Base-by-base conservation (phyloP, 1,139 yeast genomes). In the Scheffersomyces quercinus region DNA sequence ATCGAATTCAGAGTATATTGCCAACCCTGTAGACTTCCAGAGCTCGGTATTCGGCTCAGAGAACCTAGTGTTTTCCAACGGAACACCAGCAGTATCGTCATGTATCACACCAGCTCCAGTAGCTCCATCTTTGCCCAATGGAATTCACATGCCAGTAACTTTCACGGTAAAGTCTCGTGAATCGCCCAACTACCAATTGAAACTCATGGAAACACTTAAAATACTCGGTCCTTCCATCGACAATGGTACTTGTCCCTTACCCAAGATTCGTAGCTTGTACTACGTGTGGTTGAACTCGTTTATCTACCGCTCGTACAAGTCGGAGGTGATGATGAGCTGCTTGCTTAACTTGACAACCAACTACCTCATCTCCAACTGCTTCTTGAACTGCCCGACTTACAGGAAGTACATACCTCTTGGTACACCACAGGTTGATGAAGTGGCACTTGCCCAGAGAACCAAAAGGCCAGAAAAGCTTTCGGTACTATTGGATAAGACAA, bases 271-370 rank as follows among this genome's bases (percentile, higher is more conserved):
- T 32, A 49, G 50, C 26, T 55, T 73, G 28, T 73, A 70, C 50
- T 56, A 54, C 29, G 36, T 52, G 3, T 72, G 77, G 77, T 52
- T 73, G 31, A 61, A 59, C 37, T 67, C 68, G 6, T 70, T 70
- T 39, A 51, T 70, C 9, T 64, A 49, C 46, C 55, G 54, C 16
- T 62, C 71, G 16, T 57, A 49, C 45, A 38, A 36, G 9, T 51
- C 55, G 28, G 59, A 58, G 20, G 47, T 67, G 39, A 65, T 70
- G 70, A 70, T 71, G 46, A 64, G 68, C 52, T 68, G 75, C 45
- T 63, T 73, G 46, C 44, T 69, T 32, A 72, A 72, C 47, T 60
- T 73, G 41, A 67, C 75, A 30, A 67, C 76, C 16, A 73, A 73
- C 51, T 73, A 68, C 47, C 53, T 73, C 40, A 65, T 70, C 28